phyloP scores from a whole-genome alignment of 305 asterid genomes.

The Salvia sclarea region DNA sequence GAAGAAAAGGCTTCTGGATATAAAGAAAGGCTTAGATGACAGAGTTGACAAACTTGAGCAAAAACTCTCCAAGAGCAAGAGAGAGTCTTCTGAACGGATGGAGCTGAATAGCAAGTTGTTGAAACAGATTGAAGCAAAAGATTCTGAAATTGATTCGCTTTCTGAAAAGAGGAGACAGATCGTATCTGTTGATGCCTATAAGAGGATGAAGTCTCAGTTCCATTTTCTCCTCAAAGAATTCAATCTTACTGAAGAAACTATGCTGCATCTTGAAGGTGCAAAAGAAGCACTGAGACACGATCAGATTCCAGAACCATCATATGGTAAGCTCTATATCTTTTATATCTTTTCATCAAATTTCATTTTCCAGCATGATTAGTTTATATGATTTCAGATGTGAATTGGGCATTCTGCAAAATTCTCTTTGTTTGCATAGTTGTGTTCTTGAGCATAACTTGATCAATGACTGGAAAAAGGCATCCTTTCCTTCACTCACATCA shows the following conservation, averaged over 20 bases:
- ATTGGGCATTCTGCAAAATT: not conserved
- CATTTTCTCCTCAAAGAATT: constrained; percentile 48
- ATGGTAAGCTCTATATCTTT: constrained; percentile 47
- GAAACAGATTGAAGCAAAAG: constrained; percentile 64
- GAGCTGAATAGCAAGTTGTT: constrained; percentile 66
- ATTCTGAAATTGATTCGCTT: constrained; percentile 58
- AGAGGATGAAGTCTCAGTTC: constrained; percentile 69
- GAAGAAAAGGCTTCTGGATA: constrained; percentile 54
- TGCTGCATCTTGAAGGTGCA: constrained; percentile 43
- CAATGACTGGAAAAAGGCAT: not conserved
- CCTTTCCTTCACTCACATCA: not conserved
- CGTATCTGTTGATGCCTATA: constrained; percentile 41
- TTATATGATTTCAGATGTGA: constrained; percentile 10
- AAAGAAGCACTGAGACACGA: constrained; percentile 41
- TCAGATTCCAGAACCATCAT: constrained; percentile 42
- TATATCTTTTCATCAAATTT: constrained; percentile 16
- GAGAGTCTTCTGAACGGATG: constrained; percentile 58
- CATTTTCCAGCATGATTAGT: constrained; percentile 29
- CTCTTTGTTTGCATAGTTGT: constrained; percentile 13
- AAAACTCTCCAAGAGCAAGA: constrained; percentile 44
- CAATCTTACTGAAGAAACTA: constrained; percentile 50
- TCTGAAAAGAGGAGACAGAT: constrained; percentile 53
- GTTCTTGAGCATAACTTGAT: constrained; percentile 16
- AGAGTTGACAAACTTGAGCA: constrained; percentile 52
- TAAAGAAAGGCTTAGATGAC: constrained; percentile 51